Conservation (phyloP, 1,284 basidiomycete genomes). For the Apiotrichum sp. region DNA sequence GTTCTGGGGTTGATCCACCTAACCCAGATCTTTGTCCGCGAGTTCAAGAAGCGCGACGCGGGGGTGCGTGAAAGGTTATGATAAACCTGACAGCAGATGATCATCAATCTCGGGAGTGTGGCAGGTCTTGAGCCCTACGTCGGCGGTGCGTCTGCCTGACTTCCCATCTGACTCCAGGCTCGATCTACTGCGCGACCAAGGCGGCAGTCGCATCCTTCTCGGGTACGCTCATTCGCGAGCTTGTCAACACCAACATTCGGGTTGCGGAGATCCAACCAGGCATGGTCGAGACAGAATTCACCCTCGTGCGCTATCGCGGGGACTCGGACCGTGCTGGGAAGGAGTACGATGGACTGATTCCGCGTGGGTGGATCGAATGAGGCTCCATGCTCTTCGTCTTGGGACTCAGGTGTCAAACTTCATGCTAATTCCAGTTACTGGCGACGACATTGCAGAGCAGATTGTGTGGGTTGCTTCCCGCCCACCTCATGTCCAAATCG, state of each 20-base stretch:
- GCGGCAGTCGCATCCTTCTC: constrained; percentile 81
- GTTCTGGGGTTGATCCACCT: constrained; percentile 42
- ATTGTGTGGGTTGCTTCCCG: constrained; percentile 63
- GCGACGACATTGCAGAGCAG: constrained; percentile 87
- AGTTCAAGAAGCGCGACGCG: constrained; percentile 78
- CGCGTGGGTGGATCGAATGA: constrained; percentile 36
- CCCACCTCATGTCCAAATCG: constrained; percentile 16
- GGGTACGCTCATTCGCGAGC: constrained; percentile 71
- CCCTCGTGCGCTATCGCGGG: constrained; percentile 77
- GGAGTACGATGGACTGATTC: constrained; percentile 73
- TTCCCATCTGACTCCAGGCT: constrained; percentile 37
- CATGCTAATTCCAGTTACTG: constrained; percentile 37
- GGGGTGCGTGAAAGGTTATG: constrained; percentile 50
- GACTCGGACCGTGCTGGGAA: constrained; percentile 72
- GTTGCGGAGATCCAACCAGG: constrained; percentile 82
- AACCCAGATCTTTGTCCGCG: constrained; percentile 50
- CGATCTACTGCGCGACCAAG: constrained; percentile 51
- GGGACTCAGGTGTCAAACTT: background rate
- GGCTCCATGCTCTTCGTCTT: background rate
- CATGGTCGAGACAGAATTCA: constrained; percentile 58
- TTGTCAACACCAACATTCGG: constrained; percentile 82
- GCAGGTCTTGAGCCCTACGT: constrained; percentile 87
- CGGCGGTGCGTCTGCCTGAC: constrained; percentile 51
- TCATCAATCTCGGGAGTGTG: constrained; percentile 93
- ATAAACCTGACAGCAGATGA: constrained; percentile 51